A percentile compares a stretch with the other conserved stretches of the same genome.
These are phyloP conservation scores for Cenchrus americanus DNA, from an alignment of 176 grass and related monocot species.

Conservation along the genomic window DNA sequence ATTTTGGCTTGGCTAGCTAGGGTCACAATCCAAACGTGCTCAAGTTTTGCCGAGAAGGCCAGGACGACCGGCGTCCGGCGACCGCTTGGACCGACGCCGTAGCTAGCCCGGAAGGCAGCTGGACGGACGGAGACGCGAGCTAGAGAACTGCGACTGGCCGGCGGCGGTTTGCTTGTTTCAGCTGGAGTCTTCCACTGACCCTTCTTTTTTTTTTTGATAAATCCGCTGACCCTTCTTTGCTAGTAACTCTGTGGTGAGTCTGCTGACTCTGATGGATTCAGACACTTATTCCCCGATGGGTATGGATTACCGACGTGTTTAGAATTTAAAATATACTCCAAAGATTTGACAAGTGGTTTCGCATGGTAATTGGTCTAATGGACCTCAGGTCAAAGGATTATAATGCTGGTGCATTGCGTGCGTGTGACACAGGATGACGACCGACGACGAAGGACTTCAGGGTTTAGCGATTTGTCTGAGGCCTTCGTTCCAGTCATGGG, in stretches of 20 bases:
- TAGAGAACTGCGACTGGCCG: neutral
- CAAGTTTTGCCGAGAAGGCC: too few relatives aligned
- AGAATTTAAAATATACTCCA: neutral
- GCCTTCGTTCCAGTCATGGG: neutral
- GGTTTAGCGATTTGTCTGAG: neutral
- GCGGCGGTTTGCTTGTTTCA: neutral
- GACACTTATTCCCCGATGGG: too few relatives aligned
- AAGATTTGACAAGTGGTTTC: neutral
- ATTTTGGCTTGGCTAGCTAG: too few relatives aligned
- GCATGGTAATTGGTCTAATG: neutral
- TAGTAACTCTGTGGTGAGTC: neutral
- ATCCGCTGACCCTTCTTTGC: neutral
- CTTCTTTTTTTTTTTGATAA: too few relatives aligned
- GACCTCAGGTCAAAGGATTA: neutral
- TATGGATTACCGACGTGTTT: neutral
- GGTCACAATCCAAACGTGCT: too few relatives aligned
- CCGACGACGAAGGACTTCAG: neutral
- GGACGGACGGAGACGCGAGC: neutral
- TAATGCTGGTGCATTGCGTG: neutral
- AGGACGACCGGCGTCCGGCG: too few relatives aligned
- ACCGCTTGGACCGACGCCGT: too few relatives aligned
- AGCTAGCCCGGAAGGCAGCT: too few relatives aligned
- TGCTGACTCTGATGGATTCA: neutral
- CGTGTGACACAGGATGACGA: neutral
- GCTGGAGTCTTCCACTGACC: neutral